Evolutionary conservation across 257 asterid genomes (phyloP).

Genomic region (Solanum bulbocastanum): DNA sequence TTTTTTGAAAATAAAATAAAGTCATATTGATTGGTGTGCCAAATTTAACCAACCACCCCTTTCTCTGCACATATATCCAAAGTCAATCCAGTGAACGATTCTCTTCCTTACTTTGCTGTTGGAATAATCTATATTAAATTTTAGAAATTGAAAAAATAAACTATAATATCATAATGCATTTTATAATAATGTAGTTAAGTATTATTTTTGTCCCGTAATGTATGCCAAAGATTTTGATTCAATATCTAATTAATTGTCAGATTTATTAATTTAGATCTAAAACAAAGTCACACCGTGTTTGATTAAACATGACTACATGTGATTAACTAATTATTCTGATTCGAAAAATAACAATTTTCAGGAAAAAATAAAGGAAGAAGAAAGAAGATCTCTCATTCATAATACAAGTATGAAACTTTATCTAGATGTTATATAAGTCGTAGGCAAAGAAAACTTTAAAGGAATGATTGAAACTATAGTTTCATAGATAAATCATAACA

Average conservation of each 20-base stretch:
- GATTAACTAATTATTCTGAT: background rate
- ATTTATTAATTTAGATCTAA: background rate
- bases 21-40: background rate
- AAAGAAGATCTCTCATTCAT: background rate
- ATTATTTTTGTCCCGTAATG: background rate
- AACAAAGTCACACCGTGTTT: background rate
- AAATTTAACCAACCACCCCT: background rate
- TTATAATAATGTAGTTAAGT: background rate
- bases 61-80: background rate
- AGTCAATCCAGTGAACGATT: background rate
- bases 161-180: background rate
- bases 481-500: background rate
- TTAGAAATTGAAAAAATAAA: background rate
- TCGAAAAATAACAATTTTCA: background rate
- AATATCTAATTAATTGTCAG: background rate
- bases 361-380: background rate
- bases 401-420: background rate
- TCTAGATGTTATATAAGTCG: background rate
- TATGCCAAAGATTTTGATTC: background rate
- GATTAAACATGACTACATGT: background rate
- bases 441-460: background rate
- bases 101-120: background rate
- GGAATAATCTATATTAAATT: background rate
- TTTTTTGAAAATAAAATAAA: background rate
- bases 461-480: background rate